Evolutionary conservation across 139 green algal species (phyloP).

Genomic region (Auxenochlorella pyrenoidosa): DNA sequence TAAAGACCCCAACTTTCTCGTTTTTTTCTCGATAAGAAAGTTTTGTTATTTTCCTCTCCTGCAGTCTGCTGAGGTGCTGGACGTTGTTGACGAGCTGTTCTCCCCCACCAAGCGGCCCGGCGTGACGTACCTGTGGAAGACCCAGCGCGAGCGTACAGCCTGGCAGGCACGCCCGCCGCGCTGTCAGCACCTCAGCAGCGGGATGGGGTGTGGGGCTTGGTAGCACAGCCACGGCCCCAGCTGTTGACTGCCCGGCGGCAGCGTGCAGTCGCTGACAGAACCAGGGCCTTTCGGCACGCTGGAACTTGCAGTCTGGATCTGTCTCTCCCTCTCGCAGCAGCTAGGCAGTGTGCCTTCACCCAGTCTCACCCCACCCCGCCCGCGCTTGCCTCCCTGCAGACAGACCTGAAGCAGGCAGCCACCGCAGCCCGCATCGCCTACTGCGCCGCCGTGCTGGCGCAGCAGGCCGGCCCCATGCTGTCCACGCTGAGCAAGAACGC

Average conservation of each 20-base stretch:
- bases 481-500: neutral
- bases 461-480: slow-evolving; percentile 22
- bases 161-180: slow-evolving; percentile 19
- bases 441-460: slow-evolving; percentile 35
- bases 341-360: neutral
- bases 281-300: too few relatives aligned
- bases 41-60: too few relatives aligned
- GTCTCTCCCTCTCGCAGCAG: too few relatives aligned
- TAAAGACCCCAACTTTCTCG: too few relatives aligned
- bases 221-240: too few relatives aligned
- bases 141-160: slow-evolving; percentile 4
- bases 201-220: too few relatives aligned
- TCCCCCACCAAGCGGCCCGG: slow-evolving; percentile 23
- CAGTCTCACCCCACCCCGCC: neutral
- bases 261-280: too few relatives aligned
- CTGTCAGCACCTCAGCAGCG: too few relatives aligned
- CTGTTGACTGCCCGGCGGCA: too few relatives aligned
- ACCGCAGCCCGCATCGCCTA: slow-evolving; percentile 40
- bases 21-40: too few relatives aligned
- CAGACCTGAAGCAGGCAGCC: slow-evolving; percentile 18
- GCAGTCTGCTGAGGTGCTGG: slow-evolving; percentile 23
- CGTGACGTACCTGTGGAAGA: slow-evolving; percentile 27
- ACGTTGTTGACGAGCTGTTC: slow-evolving; percentile 29
- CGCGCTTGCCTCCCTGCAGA: neutral
- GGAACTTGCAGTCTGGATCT: neutral